Conservation (phyloP, 306 rosid species). For the Vigna angularis region DNA sequence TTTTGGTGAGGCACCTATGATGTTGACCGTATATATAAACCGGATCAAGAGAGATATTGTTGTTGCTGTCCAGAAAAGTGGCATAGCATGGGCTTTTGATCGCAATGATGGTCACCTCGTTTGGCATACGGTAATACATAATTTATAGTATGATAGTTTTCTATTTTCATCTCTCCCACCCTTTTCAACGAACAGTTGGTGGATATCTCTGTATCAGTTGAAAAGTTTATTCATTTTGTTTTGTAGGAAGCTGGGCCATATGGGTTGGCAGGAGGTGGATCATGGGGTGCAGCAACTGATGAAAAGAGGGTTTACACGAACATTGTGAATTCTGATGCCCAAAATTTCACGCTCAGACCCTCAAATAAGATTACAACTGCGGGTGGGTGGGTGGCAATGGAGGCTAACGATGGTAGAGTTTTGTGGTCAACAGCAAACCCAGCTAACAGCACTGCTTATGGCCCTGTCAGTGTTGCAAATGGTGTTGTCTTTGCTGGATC, state of each 20-base stretch:
- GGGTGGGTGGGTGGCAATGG: conserved; percentile 81
- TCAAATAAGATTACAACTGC: conserved; percentile 50
- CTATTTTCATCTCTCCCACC: background rate
- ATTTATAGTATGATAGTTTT: background rate
- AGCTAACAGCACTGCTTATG: conserved; percentile 45
- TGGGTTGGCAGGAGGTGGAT: conserved; percentile 55
- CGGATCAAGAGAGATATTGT: conserved; percentile 54
- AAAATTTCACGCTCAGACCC: conserved; percentile 66
- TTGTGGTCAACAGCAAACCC: conserved; percentile 65
- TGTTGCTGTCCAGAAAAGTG: conserved; percentile 74
- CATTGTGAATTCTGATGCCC: conserved; percentile 51
- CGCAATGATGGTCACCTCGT: conserved; percentile 54
- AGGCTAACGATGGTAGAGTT: conserved; percentile 52
- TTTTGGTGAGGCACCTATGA: conserved; percentile 72
- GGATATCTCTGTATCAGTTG: background rate
- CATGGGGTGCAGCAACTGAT: conserved; percentile 75
- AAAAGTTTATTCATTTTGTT: background rate
- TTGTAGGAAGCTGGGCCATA: background rate
- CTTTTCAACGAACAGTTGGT: background rate
- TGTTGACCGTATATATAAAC: conserved; percentile 48
- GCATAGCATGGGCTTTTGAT: conserved; percentile 72
- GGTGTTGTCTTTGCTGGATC: conserved; percentile 71
- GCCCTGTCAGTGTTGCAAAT: conserved; percentile 71
- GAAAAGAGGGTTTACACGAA: conserved; percentile 64
- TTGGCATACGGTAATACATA: conserved; percentile 52